Conservation (phyloP, 495 filamentous ascomycete genomes). For the Penicillium egyptiacum region DNA sequence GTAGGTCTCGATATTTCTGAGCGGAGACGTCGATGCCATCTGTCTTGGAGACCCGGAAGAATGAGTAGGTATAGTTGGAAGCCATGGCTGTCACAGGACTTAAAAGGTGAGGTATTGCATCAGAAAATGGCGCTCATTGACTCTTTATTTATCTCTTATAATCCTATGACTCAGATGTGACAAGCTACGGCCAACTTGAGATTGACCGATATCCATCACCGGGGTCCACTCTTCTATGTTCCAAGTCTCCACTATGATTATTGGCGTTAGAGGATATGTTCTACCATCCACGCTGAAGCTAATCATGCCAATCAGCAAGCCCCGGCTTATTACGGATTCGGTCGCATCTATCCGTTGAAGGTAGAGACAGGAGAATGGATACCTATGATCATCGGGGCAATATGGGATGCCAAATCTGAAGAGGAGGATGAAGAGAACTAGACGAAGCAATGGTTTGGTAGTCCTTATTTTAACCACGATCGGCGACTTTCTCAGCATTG, state of each 20-base stretch:
- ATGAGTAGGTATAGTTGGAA: constrained; percentile 15
- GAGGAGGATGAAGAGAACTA: not conserved
- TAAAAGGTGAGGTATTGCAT: too few relatives aligned
- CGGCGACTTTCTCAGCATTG: not conserved
- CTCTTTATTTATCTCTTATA: too few relatives aligned
- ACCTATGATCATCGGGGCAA: not conserved
- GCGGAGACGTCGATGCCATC: constrained; percentile 20
- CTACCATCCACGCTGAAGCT: not conserved
- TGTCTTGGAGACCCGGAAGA: constrained; percentile 23
- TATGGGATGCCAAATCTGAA: not conserved
- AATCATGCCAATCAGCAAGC: not conserved
- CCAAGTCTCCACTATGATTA: too few relatives aligned
- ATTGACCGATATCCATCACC: too few relatives aligned
- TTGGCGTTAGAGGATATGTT: not conserved
- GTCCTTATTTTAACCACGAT: not conserved
- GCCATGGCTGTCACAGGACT: too few relatives aligned
- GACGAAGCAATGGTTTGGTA: not conserved
- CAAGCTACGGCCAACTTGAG: too few relatives aligned
- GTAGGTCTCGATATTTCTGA: constrained; percentile 31
- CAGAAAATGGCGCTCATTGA: too few relatives aligned
- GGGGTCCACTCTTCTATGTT: too few relatives aligned
- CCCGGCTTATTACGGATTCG: not conserved
- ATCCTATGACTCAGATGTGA: too few relatives aligned
- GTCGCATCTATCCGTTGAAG: not conserved
- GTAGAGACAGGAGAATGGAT: not conserved